Conservation (phyloP, 1,139 yeast species). For the Protomyces pachydermus region DNA sequence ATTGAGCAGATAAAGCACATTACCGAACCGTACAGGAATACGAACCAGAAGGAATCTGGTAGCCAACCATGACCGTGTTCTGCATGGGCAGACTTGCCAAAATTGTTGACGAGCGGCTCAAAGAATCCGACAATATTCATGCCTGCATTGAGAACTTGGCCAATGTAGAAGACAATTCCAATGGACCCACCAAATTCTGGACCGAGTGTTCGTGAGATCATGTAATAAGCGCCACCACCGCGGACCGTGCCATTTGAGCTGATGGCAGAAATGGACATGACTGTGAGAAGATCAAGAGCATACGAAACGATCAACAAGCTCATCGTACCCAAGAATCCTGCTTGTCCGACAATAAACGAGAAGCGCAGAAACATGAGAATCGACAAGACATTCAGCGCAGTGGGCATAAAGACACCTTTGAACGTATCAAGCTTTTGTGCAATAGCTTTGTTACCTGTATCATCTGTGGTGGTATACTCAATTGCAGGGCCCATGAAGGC, state of each 20-base stretch:
- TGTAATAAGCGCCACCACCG: slow-evolving; percentile 81
- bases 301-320: slow-evolving; percentile 51
- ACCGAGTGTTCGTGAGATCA: slow-evolving; percentile 72
- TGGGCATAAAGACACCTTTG: slow-evolving; percentile 74
- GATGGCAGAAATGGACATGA: slow-evolving; percentile 69
- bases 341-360: slow-evolving; percentile 74
- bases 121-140: slow-evolving; percentile 75
- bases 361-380: slow-evolving; percentile 74
- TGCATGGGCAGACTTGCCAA: slow-evolving; percentile 58
- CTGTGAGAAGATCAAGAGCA: slow-evolving; percentile 60
- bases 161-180: slow-evolving; percentile 70
- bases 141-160: slow-evolving; percentile 69
- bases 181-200: slow-evolving; percentile 86
- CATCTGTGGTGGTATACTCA: slow-evolving; percentile 18
- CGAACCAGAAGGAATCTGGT: slow-evolving; percentile 48
- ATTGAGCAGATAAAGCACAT: slow-evolving; percentile 68
- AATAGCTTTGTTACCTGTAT: background rate
- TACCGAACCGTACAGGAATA: slow-evolving; percentile 58
- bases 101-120: slow-evolving; percentile 65
- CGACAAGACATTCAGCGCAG: slow-evolving; percentile 68
- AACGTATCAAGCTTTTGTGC: slow-evolving; percentile 58
- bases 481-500: slow-evolving; percentile 5
- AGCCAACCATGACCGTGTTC: slow-evolving; percentile 13
- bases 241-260: slow-evolving; percentile 78
- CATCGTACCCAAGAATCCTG: slow-evolving; percentile 62